Evolutionary conservation across 2,329 filamentous ascomycete genomes (phyloP).

Genomic region (Scytalidium sp.): DNA sequence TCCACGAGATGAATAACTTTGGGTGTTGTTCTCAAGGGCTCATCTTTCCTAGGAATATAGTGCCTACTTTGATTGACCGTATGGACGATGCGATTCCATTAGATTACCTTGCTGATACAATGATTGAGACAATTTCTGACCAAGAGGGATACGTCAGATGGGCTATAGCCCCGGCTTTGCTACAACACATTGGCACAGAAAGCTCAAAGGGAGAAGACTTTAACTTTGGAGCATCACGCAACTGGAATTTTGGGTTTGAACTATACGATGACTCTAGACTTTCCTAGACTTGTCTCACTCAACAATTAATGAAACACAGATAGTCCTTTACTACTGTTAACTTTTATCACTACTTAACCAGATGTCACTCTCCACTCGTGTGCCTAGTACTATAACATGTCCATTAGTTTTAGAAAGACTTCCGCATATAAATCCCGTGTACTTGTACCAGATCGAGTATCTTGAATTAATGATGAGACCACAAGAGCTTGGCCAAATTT

Average conservation of each 20-base stretch:
- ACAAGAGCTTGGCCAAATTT: too few species aligned
- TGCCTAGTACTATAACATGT: too few species aligned
- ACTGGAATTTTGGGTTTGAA: slow-evolving; percentile 16
- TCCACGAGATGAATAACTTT: slow-evolving; percentile 34
- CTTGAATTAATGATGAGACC: too few species aligned
- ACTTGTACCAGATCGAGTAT: too few species aligned
- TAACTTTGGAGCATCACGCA: slow-evolving; percentile 4
- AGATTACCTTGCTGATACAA: slow-evolving; percentile 29
- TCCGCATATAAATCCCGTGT: too few species aligned
- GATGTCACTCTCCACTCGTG: too few species aligned
- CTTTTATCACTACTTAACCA: too few species aligned
- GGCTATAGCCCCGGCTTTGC: slow-evolving; percentile 34
- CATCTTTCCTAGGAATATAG: slow-evolving; percentile 26
- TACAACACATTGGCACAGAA: slow-evolving; percentile 33
- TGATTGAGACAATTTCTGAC: slow-evolving; percentile 32
- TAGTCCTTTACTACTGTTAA: too few species aligned
- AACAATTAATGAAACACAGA: too few species aligned
- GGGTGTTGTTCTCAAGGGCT: slow-evolving; percentile 38
- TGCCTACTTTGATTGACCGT: slow-evolving; percentile 23
- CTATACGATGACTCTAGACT: slow-evolving; percentile 2
- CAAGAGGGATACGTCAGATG: slow-evolving; percentile 29
- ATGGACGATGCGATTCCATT: slow-evolving; percentile 3
- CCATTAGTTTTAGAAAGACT: too few species aligned
- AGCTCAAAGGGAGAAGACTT: slow-evolving; percentile 13
- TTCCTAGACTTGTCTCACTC: too few species aligned